Evolutionary conservation across 192 early-diverging fungal species (phyloP).

Genomic region (Coemansia sp.): DNA sequence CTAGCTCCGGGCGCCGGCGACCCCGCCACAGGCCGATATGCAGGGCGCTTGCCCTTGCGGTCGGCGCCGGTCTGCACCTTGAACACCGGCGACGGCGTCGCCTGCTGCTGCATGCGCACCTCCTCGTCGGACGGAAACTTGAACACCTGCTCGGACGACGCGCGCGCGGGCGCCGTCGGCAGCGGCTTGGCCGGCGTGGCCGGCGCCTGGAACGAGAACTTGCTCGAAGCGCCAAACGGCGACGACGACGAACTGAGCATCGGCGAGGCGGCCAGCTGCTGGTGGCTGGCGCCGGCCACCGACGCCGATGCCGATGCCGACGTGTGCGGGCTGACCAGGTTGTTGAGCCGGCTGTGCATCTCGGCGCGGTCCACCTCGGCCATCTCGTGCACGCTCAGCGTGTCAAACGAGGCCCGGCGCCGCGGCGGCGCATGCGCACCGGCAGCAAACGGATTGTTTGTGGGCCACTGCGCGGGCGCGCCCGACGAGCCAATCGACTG

Average conservation of each 20-base stretch:
- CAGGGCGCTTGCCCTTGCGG: constrained; percentile 1
- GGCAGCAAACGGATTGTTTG: constrained; percentile 11
- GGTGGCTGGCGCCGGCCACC: not conserved
- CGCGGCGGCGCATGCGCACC: not conserved
- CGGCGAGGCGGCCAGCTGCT: not conserved
- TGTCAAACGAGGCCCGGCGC: constrained; percentile 44
- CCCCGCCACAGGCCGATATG: not conserved
- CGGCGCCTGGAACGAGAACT: constrained; percentile 25
- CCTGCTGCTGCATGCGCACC: not conserved
- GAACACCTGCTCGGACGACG: constrained; percentile 23
- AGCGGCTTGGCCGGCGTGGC: constrained; percentile 10
- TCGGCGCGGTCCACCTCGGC: constrained; percentile 30
- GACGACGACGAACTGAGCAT: not conserved
- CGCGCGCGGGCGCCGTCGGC: constrained; percentile 21
- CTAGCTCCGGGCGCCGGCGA: not conserved
- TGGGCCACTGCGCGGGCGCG: not conserved
- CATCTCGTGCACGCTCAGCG: constrained; percentile 48
- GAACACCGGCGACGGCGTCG: constrained; percentile 26
- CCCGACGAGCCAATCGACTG: not conserved
- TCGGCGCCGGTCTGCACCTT: not conserved
- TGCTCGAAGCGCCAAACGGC: constrained; percentile 16
- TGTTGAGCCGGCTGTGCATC: constrained; percentile 37
- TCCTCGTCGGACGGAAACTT: constrained; percentile 24
- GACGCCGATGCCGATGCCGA: not conserved
- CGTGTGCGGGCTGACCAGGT: constrained; percentile 26